These are phyloP conservation scores for Dissophora globulifera DNA, from an alignment of 192 early-diverging fungal genomes.

Conservation along the genomic window DNA sequence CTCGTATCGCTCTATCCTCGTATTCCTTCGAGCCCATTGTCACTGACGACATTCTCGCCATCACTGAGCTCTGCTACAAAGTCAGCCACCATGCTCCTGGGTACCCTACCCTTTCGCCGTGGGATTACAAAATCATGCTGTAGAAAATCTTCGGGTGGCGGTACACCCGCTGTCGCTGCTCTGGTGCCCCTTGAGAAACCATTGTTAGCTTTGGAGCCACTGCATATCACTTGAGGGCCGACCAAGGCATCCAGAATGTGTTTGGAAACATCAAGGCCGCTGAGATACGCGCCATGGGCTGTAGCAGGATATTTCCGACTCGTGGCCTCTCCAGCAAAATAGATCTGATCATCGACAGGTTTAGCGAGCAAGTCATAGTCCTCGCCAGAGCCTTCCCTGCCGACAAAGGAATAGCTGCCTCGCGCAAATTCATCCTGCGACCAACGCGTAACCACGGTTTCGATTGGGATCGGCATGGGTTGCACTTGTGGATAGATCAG, in stretches of 20 bases:
- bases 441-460: slow-evolving; percentile 42
- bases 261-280: slow-evolving; percentile 36
- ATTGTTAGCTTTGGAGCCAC: neutral
- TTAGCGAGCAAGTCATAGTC: slow-evolving; percentile 37
- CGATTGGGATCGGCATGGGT: slow-evolving; percentile 20
- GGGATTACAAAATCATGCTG: slow-evolving; percentile 39
- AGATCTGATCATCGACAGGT: slow-evolving; percentile 33
- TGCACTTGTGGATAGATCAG: slow-evolving; percentile 25
- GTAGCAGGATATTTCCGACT: slow-evolving; percentile 45
- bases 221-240: slow-evolving; percentile 20
- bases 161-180: slow-evolving; percentile 1
- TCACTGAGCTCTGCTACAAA: slow-evolving; percentile 39
- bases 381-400: slow-evolving; percentile 32
- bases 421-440: slow-evolving; percentile 45
- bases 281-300: slow-evolving; percentile 46
- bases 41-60: neutral
- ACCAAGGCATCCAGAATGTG: slow-evolving; percentile 41
- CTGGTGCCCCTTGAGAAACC: neutral
- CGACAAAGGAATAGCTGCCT: slow-evolving; percentile 50
- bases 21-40: no score
- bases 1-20: no score
- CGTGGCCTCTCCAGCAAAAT: slow-evolving; percentile 50
- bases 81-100: slow-evolving; percentile 21
- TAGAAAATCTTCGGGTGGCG: slow-evolving; percentile 17
- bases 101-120: slow-evolving; percentile 16